Conservation (phyloP, 73 alveolate genomes). For the Durusdinium trenchii region DNA sequence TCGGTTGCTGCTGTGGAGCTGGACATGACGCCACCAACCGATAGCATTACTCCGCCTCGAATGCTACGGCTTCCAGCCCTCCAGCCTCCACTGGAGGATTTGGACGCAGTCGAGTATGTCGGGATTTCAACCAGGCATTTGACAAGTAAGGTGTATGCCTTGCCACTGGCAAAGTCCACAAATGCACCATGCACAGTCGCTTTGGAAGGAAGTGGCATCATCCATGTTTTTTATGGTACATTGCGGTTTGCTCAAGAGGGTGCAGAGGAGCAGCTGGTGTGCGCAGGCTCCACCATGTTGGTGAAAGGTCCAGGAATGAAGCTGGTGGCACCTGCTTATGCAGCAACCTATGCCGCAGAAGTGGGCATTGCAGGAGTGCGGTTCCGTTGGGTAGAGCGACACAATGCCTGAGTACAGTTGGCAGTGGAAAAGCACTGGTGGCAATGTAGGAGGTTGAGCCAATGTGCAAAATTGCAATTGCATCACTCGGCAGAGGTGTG, state of each 20-base stretch:
- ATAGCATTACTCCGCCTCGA: background rate
- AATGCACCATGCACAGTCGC: constrained; percentile 63
- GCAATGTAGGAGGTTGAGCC: too few species aligned
- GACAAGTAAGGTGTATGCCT: constrained; percentile 48
- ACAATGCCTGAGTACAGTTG: too few species aligned
- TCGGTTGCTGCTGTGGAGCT: constrained; percentile 75
- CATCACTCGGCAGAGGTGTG: too few species aligned
- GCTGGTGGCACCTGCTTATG: constrained; percentile 52
- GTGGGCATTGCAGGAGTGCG: constrained; percentile 49
- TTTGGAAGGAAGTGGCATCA: constrained; percentile 48
- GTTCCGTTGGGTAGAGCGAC: constrained; percentile 56
- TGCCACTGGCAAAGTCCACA: background rate
- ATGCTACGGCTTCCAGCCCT: constrained; percentile 68
- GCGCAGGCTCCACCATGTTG: constrained; percentile 47
- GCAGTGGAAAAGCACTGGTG: too few species aligned
- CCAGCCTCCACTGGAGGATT: constrained; percentile 37
- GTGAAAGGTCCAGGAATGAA: constrained; percentile 45
- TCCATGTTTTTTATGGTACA: constrained; percentile 66
- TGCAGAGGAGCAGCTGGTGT: constrained; percentile 22
- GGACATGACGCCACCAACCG: constrained; percentile 53
- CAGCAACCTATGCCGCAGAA: background rate
- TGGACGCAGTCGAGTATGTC: constrained; percentile 60
- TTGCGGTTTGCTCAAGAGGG: constrained; percentile 81
- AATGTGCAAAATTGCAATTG: too few species aligned
- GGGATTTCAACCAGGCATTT: constrained; percentile 55